Evolutionary conservation across 106 monocot genomes (phyloP).

Genomic region (Allium sativum): DNA sequence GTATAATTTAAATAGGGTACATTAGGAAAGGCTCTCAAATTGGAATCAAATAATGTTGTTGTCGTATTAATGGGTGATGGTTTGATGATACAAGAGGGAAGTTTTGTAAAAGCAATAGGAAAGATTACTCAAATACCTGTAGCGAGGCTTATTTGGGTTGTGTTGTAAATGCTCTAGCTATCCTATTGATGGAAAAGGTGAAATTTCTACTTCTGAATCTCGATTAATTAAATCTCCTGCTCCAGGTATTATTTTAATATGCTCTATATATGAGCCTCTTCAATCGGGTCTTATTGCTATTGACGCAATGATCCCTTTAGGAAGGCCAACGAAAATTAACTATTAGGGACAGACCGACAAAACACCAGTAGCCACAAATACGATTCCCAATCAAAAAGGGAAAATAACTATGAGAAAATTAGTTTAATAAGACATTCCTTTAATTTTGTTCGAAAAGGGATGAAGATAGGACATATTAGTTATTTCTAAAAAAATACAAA

Average conservation of each 20-base stretch:
- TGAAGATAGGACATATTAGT: too few relatives aligned
- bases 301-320: neutral
- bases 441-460: too few relatives aligned
- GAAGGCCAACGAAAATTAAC: neutral
- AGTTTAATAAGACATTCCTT: too few relatives aligned
- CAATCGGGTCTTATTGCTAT: neutral
- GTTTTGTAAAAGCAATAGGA: neutral
- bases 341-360: too few relatives aligned
- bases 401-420: too few relatives aligned
- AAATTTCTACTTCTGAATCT: slow-evolving; percentile 1
- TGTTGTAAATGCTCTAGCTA: neutral
- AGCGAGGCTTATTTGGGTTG: neutral
- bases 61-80: neutral
- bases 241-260: neutral
- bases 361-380: too few relatives aligned
- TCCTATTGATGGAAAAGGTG: neutral
- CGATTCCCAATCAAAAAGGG: too few relatives aligned
- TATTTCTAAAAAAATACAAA: too few relatives aligned
- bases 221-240: neutral
- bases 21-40: neutral
- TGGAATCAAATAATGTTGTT: neutral
- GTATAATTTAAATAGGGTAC: slow-evolving; percentile 3
- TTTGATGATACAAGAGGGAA: neutral
- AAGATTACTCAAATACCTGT: neutral
- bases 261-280: neutral